phyloP scores from a whole-genome alignment of 257 asterid species.

The Solanum tarapatanum region DNA sequence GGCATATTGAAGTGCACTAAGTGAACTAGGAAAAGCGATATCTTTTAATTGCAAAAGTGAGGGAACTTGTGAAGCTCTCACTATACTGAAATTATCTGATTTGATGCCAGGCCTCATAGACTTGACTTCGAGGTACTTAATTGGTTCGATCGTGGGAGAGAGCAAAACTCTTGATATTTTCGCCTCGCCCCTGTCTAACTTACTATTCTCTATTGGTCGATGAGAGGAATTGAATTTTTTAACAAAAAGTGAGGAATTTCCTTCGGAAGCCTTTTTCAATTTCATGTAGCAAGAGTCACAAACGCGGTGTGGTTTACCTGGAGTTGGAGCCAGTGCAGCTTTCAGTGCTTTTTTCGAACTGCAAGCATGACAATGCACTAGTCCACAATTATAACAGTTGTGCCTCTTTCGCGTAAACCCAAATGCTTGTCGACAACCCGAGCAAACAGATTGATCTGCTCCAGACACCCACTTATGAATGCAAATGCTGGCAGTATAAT shows the following conservation, averaged over 20 bases:
- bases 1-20: conserved; percentile 78
- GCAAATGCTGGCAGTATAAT: conserved; percentile 68
- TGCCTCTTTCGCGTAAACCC: conserved; percentile 86
- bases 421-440: conserved; percentile 76
- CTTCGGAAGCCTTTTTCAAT: conserved; percentile 62
- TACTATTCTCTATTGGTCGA: conserved; percentile 33
- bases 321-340: conserved; percentile 92
- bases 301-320: conserved; percentile 89
- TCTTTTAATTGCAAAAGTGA: conserved; percentile 76
- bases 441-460: conserved; percentile 81
- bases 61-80: conserved; percentile 92
- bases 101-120: conserved; percentile 32
- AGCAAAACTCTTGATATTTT: conserved; percentile 50
- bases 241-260: conserved; percentile 18
- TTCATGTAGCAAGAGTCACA: conserved; percentile 71
- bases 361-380: conserved; percentile 86
- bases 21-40: conserved; percentile 84
- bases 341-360: conserved; percentile 75
- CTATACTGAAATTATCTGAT: conserved; percentile 37
- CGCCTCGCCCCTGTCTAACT: conserved; percentile 31
- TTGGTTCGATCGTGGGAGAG: conserved; percentile 63
- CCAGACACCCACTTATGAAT: conserved; percentile 91
- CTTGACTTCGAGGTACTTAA: conserved; percentile 75
- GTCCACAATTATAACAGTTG: conserved; percentile 80
- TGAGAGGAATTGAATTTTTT: conserved; percentile 35